A percentile compares a stretch with the other conserved stretches of the same genome.
Conservation (phyloP, 371 early-diverging fungal genomes). For the Saksenaea vasiformis region DNA sequence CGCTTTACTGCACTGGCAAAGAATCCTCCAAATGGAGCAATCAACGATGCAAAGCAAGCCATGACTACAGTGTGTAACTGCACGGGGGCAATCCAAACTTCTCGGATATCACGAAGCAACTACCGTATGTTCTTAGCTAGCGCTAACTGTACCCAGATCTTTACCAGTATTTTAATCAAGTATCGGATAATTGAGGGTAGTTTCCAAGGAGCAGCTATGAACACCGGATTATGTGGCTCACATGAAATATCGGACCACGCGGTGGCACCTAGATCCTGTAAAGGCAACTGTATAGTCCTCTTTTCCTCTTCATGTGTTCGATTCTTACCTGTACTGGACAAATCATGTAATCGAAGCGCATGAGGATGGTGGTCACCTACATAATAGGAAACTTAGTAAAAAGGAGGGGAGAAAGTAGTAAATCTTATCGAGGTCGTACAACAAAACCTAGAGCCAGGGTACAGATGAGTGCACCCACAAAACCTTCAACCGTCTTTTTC, state of each 20-base stretch:
- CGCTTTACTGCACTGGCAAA: slow-evolving; percentile 99
- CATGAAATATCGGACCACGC: slow-evolving; percentile 53
- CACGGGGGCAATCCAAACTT: slow-evolving; percentile 75
- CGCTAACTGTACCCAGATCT: slow-evolving; percentile 10
- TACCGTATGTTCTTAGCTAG: slow-evolving; percentile 14
- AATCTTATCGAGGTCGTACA: slow-evolving; percentile 37
- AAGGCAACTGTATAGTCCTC: slow-evolving; percentile 36
- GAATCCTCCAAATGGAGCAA: slow-evolving; percentile 99
- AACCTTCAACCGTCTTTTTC: slow-evolving; percentile 99
- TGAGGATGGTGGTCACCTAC: slow-evolving; percentile 44
- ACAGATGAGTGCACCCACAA: slow-evolving; percentile 91
- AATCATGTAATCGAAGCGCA: slow-evolving; percentile 79
- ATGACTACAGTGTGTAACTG: slow-evolving; percentile 90
- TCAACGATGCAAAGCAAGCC: slow-evolving; percentile 93
- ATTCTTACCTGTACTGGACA: slow-evolving; percentile 75
- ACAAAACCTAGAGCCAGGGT: slow-evolving; percentile 88
- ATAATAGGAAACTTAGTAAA: slow-evolving; percentile 1
- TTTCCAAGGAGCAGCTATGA: slow-evolving; percentile 43
- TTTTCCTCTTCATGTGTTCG: slow-evolving; percentile 21
- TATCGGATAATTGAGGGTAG: slow-evolving; percentile 28
- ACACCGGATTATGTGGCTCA: slow-evolving; percentile 53
- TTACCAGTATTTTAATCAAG: slow-evolving; percentile 32
- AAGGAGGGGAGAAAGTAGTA: not conserved
- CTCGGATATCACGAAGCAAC: slow-evolving; percentile 31
- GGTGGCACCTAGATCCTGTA: slow-evolving; percentile 42